These are phyloP conservation scores for Tylopilus orsonianus DNA, from an alignment of 1,284 basidiomycete species.

Conservation along the genomic window DNA sequence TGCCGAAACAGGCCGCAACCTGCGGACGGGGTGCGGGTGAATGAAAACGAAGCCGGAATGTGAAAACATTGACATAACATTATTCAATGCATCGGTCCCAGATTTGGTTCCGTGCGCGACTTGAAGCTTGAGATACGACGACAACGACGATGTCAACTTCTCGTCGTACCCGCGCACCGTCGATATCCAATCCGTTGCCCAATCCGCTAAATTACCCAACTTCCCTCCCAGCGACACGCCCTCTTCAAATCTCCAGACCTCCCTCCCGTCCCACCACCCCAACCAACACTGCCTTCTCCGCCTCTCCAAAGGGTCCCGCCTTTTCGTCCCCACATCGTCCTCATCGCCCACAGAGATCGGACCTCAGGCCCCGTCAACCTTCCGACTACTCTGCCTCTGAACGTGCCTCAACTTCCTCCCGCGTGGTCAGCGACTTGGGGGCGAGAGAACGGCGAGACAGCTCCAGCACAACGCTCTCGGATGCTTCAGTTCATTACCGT, in stretches of 20 bases:
- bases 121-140: slow-evolving; percentile 7
- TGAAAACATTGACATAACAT: slow-evolving; percentile 8
- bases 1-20: slow-evolving; percentile 38
- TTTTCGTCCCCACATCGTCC: slow-evolving; percentile 47
- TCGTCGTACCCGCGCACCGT: slow-evolving; percentile 29
- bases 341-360: slow-evolving; percentile 57
- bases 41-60: slow-evolving; percentile 40
- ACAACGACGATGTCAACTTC: slow-evolving; percentile 24
- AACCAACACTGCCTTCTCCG: slow-evolving; percentile 35
- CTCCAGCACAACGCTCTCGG: slow-evolving; percentile 42
- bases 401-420: slow-evolving; percentile 38
- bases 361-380: slow-evolving; percentile 44
- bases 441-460: slow-evolving; percentile 34
- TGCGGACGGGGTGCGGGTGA: slow-evolving; percentile 25
- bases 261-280: slow-evolving; percentile 47
- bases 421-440: slow-evolving; percentile 32
- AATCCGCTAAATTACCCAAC: slow-evolving; percentile 29
- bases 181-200: slow-evolving; percentile 27
- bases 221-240: slow-evolving; percentile 26
- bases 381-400: slow-evolving; percentile 47
- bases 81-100: not conserved
- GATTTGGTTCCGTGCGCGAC: slow-evolving; percentile 7
- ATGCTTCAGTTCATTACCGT: slow-evolving; percentile 35
- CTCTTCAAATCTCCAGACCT: slow-evolving; percentile 37
- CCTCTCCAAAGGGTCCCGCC: slow-evolving; percentile 36